Evolutionary conservation across 495 filamentous ascomycete genomes (phyloP), one percentile per base, ranked within the genome.

Genomic region (Friedmanniomyces simplex): DNA sequence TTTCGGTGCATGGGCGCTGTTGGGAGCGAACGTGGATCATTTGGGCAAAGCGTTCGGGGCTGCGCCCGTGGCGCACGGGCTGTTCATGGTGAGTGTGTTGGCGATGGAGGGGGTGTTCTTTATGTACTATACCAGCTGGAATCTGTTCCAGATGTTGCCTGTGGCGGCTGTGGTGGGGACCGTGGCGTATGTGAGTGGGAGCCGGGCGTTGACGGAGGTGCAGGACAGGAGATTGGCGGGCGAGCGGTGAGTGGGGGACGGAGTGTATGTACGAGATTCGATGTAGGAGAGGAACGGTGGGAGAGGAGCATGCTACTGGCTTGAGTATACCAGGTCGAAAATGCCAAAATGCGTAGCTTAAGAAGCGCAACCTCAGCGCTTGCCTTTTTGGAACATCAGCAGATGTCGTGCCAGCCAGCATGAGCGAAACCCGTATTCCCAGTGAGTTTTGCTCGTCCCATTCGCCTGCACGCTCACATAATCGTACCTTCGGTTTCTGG

Each of bases 61-160:
- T 21, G 85, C 87, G 6, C 90, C 91, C 43, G 57, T 95, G 21
- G 79, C 89, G 10, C 89, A 97, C 66, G 74, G 80, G 41, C 66
- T 86, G 43, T 96, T 96, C 73, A 84, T 91, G 59, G 84, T 83
- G 41, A 93, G 88, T 10, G 81, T 98, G 58, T 36, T 95, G 25
- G 80, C 82, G 13, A 83, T 98, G 75, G 93, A 98, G 71, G 86
- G 80, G 8, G 81, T 95, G 62, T 97, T 97, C 74, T 90, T 90
- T 77, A 70, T 95, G 69, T 98, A 98, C 77, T 98, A 96, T 69
- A 86, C 79, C 30, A 84, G 73, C 63, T 97, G 91, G 93, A 96
- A 84, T 63, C 74, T 98, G 46, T 98, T 97, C 79, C 85, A 95
- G 74, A 80, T 79, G 26, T 78, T 98, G 39, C 90, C 90, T 11